Evolutionary conservation across 192 early-diverging fungal species (phyloP), one percentile per base, ranked within the genome.

Genomic region (Podila minutissima): DNA sequence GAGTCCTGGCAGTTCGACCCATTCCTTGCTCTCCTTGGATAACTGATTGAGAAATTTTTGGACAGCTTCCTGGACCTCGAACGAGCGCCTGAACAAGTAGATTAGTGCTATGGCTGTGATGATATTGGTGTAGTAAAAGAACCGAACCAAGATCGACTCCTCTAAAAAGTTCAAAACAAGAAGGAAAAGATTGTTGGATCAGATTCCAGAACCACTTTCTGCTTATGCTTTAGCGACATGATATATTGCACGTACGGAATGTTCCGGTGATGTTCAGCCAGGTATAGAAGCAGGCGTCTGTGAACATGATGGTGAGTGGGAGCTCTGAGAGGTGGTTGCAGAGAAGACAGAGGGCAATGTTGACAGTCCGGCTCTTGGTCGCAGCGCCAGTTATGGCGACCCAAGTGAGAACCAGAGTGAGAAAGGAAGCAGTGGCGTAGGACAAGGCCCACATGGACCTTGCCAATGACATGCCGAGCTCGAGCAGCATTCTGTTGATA

Each of bases 91-190:
- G 53, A 73, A 81, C 1, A 81, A 66, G 69, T 81, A 73, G 10
- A 72, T 28, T 0, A 81, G 26, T 24, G 70, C 77, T 22, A 81
- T 50, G 3, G 77, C 71, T 10, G 77, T 81, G 57, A 81, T 72
- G 22, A 81, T 69, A 26, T 81, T 81, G n/a, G 53, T 73, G 55
- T 81, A 81, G 53, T 79, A 79, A 64, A 79, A 79, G 61, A 79
- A 79, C 19, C 75, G 65, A 4, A 68, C 75, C 19, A 79, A 59
- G 13, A 67, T 35, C 2, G 75, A 79, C 46, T 79, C 75, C 65
- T 79, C 75, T 79, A 75, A 32, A 8, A 53, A 33, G 20, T 64
- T 59, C 10, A 33, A 33, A 32, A 20, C 29, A n/a, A 20, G 10
- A 20, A 28, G 10, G 8, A 19, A 49, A 11, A 0, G n/a, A 46